A percentile compares a stretch with the other conserved stretches of the same genome.
Evolutionary conservation across 164 flowering plant species (phyloP).

Genomic region (Aristolochia californica): DNA sequence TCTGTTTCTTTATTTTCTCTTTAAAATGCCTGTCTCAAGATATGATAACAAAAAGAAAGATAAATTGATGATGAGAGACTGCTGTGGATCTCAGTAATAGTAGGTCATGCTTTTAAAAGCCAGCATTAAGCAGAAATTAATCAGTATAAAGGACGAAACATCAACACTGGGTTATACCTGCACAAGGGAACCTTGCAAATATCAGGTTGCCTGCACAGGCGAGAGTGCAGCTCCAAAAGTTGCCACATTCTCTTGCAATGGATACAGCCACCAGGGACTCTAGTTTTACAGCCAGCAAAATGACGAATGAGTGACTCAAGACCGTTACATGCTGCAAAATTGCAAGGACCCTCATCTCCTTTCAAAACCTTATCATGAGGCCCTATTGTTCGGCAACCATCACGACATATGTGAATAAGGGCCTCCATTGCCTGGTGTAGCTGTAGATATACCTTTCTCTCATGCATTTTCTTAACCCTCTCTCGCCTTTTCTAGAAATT

Average conservation of each 20-base stretch:
- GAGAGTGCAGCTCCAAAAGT: constrained; percentile 65
- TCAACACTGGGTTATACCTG: constrained; percentile 27
- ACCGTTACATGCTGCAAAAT: constrained; percentile 65
- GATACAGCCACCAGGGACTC: constrained; percentile 66
- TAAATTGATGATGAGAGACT: not conserved
- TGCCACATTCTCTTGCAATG: constrained; percentile 99
- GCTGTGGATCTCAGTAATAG: not conserved
- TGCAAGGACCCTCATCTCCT: constrained; percentile 44
- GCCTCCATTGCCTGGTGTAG: constrained; percentile 92
- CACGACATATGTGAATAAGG: constrained; percentile 76
- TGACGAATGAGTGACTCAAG: constrained; percentile 74
- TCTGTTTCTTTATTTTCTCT: constrained; percentile 39
- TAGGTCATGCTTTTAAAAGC: not conserved
- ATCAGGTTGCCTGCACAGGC: constrained; percentile 43
- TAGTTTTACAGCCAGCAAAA: constrained; percentile 71
- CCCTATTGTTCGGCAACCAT: constrained; percentile 87
- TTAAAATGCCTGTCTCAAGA: constrained; percentile 52
- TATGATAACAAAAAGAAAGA: not conserved
- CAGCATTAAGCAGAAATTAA: not conserved
- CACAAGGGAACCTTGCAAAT: constrained; percentile 70
- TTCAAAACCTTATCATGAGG: constrained; percentile 60
- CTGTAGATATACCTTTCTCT: constrained; percentile 51
- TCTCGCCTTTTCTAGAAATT: constrained; percentile 44
- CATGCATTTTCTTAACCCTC: constrained; percentile 35
- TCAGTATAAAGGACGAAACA: not conserved